A percentile compares a stretch with the other conserved stretches of the same genome.
phyloP scores from a whole-genome alignment of 2,329 filamentous ascomycete genomes.

The Sporothrix humicola region DNA sequence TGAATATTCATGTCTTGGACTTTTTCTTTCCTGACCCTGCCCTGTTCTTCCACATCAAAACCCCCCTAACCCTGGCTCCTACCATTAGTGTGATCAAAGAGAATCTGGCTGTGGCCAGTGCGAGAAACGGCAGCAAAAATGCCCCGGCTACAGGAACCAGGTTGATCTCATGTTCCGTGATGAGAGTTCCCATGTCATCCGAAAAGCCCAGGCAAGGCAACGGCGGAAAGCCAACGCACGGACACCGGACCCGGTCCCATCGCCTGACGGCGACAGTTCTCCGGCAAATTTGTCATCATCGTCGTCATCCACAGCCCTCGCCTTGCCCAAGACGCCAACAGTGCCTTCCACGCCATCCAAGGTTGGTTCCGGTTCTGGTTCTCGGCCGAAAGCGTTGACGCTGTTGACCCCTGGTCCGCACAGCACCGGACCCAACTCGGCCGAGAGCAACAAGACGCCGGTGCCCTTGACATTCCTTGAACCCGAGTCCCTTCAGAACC shows the following conservation, averaged over 20 bases:
- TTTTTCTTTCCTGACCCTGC: background rate
- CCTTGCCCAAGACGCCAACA: background rate
- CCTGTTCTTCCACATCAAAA: background rate
- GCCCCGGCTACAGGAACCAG: conserved; percentile 61
- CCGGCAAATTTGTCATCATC: conserved; percentile 17
- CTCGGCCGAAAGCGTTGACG: background rate
- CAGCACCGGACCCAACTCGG: background rate
- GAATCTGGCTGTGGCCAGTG: conserved; percentile 61
- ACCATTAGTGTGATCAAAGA: conserved; percentile 57
- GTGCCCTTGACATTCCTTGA: conserved; percentile 18
- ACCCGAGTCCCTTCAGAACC: conserved; percentile 25
- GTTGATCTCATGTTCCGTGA: conserved; percentile 64
- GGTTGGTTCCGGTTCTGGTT: background rate
- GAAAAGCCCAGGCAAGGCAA: conserved; percentile 53
- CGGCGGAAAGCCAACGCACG: conserved; percentile 40
- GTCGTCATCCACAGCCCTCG: conserved; percentile 21
- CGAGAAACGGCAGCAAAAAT: conserved; percentile 56
- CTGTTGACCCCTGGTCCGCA: conserved; percentile 27
- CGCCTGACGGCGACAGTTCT: conserved; percentile 38
- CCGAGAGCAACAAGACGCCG: background rate
- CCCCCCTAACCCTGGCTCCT: conserved; percentile 3
- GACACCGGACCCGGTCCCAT: conserved; percentile 36
- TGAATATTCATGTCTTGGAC: background rate
- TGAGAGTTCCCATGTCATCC: conserved; percentile 61
- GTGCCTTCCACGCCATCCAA: conserved; percentile 19